Evolutionary conservation across 176 grass and related monocot species (phyloP), one percentile per base, ranked within the genome.

Genomic region (Pontederia crassipes): DNA sequence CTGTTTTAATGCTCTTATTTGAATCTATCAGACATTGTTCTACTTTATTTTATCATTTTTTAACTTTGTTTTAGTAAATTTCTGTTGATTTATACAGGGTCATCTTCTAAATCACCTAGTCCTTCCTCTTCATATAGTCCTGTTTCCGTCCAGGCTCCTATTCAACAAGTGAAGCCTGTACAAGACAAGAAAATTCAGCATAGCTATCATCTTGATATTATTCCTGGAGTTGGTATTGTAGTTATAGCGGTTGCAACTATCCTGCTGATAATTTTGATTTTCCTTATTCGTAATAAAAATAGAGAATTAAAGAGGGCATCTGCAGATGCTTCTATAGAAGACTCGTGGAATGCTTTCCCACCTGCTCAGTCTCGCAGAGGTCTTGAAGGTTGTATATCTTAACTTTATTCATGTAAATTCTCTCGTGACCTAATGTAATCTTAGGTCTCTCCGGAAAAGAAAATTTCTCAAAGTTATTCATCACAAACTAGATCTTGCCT

Each of bases 191-290:
- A 58, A 77, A 65, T 67, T 24, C 73, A 48, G 2, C 76, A 75
- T 28, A 68, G 73, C 52, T 85, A 85, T 68, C 79, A 77, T 57
- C 69, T 98, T 60, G 74, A 84, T 52, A 48, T 89, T 45, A 66
- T 98, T 83, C 81, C 88, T 49, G 93, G 93, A 74, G 89, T 98
- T 61, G 93, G 93, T 49, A 98, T 98, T 47, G 93, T 74, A 51
- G 80, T 98, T 27, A 92, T 98, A 78, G 45, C 75, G 28, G 46
- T 92, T 54, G 75, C 93, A 5, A 73, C 86, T 75, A 46, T 92
- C 35, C 71, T 98, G 50, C 75, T 92, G 28, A 62, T 92, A 26
- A 55, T 83, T 46, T 65, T 98, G 45, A 76, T 92, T 35, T n/a
- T 85, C 18, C 74, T 98, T 7, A 98, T 98, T 80, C 84, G 81